Conservation (phyloP, 2,329 filamentous ascomycete species). For the Penicillium sp. region DNA sequence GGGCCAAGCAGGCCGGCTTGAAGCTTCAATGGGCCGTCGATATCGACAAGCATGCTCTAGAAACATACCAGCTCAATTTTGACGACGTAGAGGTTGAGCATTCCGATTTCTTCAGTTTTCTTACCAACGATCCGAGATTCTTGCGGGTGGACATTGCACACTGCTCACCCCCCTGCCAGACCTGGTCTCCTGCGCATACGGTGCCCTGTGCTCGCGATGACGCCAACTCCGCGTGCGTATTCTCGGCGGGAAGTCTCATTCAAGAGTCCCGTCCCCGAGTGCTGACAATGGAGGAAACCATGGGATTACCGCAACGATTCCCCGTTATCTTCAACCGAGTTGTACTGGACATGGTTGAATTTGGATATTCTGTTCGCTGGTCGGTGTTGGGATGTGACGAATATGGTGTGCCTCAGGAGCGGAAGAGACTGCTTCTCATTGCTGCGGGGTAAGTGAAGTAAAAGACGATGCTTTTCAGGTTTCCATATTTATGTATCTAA, state of each 20-base stretch:
- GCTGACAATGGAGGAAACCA: conserved; percentile 71
- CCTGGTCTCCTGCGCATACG: conserved; percentile 65
- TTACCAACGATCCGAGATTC: conserved; percentile 25
- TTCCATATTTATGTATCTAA: not conserved
- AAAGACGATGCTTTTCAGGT: not conserved
- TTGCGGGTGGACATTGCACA: conserved; percentile 60
- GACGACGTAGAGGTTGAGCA: conserved; percentile 29
- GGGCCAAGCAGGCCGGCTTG: conserved; percentile 53
- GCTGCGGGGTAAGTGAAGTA: conserved; percentile 42
- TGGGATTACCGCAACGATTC: conserved; percentile 54
- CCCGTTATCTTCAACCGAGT: conserved; percentile 51
- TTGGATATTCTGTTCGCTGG: conserved; percentile 64
- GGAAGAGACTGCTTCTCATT: conserved; percentile 46
- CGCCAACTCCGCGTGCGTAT: conserved; percentile 53
- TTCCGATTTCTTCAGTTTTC: conserved; percentile 40
- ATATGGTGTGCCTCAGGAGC: conserved; percentile 44
- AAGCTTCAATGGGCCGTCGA: conserved; percentile 58
- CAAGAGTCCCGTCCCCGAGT: conserved; percentile 55
- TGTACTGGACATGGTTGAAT: conserved; percentile 54
- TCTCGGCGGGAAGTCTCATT: conserved; percentile 47
- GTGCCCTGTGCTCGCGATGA: conserved; percentile 51
- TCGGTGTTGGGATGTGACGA: conserved; percentile 46
- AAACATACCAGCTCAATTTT: conserved; percentile 55
- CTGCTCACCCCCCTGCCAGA: conserved; percentile 68
- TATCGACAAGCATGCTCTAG: conserved; percentile 47